Conservation (phyloP, 1,284 basidiomycete genomes). For the Peniophora sp. region DNA sequence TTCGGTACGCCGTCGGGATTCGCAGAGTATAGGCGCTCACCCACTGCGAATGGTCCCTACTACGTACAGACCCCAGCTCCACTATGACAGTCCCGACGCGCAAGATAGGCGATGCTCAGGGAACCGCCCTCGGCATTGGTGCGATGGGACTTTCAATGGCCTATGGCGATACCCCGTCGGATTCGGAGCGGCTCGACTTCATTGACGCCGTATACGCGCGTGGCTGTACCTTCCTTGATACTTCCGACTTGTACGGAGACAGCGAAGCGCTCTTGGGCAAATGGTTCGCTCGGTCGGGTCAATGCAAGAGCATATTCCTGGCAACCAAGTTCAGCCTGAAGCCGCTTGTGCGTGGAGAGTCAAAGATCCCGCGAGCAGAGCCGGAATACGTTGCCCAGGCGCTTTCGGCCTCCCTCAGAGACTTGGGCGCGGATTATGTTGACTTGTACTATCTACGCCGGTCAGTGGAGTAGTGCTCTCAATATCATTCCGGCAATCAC, state of each 20-base stretch:
- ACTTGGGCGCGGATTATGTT: neutral
- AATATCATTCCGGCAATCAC: neutral
- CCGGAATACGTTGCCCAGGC: neutral
- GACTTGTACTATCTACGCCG: neutral
- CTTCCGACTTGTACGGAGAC: conserved; percentile 13
- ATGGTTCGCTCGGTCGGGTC: conserved; percentile 12
- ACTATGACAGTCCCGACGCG: conserved; percentile 11
- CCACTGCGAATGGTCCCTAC: too few species aligned
- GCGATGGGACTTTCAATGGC: conserved; percentile 24
- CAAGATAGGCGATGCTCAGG: conserved; percentile 15
- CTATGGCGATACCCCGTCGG: conserved; percentile 22
- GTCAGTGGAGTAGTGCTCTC: neutral
- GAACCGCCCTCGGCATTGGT: conserved; percentile 27
- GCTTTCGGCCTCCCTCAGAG: neutral
- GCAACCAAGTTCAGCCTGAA: conserved; percentile 19
- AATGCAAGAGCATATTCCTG: conserved; percentile 17
- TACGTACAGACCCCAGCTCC: too few species aligned
- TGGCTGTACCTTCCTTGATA: conserved; percentile 10
- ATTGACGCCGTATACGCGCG: conserved; percentile 2
- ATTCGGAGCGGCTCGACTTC: conserved; percentile 21
- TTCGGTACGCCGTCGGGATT: too few species aligned
- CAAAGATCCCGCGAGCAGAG: neutral
- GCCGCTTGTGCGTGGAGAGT: neutral
- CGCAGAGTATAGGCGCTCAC: too few species aligned
- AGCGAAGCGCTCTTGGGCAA: conserved; percentile 1